Conservation (phyloP, 2,329 filamentous ascomycete species). For the Fusarium penzigii region DNA sequence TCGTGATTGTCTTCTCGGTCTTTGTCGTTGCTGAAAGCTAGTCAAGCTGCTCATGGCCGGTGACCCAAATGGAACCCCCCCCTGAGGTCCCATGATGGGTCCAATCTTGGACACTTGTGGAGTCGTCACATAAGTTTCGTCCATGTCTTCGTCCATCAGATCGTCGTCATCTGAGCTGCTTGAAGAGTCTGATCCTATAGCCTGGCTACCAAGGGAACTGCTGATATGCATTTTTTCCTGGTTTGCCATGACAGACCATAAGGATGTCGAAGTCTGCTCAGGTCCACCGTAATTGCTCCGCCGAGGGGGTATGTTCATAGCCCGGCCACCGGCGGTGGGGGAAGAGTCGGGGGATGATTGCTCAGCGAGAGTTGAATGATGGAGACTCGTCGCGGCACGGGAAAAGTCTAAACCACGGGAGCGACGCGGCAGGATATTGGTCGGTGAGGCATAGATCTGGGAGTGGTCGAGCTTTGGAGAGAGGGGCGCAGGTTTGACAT, state of each 20-base stretch:
- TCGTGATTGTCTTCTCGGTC: slow-evolving; percentile 68
- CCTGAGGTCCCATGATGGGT: slow-evolving; percentile 47
- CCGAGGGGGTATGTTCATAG: slow-evolving; percentile 62
- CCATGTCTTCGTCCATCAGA: slow-evolving; percentile 71
- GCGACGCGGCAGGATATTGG: slow-evolving; percentile 83
- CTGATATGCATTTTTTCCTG: slow-evolving; percentile 73
- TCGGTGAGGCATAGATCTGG: slow-evolving; percentile 83
- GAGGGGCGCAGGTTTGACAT: slow-evolving; percentile 63
- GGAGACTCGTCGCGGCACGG: slow-evolving; percentile 86
- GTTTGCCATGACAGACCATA: slow-evolving; percentile 71
- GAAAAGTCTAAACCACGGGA: slow-evolving; percentile 93
- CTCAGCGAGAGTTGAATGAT: slow-evolving; percentile 92
- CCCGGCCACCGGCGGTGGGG: slow-evolving; percentile 72
- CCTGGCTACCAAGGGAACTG: slow-evolving; percentile 75
- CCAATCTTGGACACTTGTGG: slow-evolving; percentile 70
- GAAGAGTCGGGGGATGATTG: slow-evolving; percentile 87
- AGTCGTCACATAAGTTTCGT: slow-evolving; percentile 80
- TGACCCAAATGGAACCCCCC: slow-evolving; percentile 64
- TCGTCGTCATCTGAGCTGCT: slow-evolving; percentile 72
- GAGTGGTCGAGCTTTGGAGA: slow-evolving; percentile 85
- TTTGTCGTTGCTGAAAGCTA: slow-evolving; percentile 79
- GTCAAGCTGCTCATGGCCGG: slow-evolving; percentile 75
- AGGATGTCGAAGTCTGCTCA: slow-evolving; percentile 68
- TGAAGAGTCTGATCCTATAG: slow-evolving; percentile 74
- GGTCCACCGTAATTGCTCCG: slow-evolving; percentile 50